A percentile compares a stretch with the other conserved stretches of the same genome.
Evolutionary conservation across 148 eudicot genomes (phyloP).

Genomic region (Polygonum aviculare): DNA sequence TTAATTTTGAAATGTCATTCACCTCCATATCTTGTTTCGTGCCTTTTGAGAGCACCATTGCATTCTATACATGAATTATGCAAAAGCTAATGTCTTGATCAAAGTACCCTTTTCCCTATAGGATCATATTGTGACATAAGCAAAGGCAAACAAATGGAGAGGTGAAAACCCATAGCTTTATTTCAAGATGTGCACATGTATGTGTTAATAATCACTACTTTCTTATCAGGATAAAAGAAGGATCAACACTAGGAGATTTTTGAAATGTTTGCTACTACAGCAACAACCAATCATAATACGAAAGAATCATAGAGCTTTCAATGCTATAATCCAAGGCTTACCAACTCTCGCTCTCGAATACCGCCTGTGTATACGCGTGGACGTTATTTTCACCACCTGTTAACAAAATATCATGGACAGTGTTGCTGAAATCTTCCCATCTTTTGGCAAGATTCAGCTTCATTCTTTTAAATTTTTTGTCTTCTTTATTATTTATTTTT

Average conservation of each 20-base stretch:
- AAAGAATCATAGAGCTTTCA: not conserved
- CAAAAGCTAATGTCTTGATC: not conserved
- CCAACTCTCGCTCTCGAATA: not conserved
- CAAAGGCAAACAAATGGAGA: constrained; percentile 2
- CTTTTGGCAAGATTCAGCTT: constrained; percentile 7
- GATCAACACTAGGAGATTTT: not conserved
- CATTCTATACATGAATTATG: not conserved
- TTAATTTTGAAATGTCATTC: not conserved
- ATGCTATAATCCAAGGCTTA: not conserved
- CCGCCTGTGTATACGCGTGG: not conserved
- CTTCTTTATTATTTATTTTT: not conserved
- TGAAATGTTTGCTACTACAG: not conserved
- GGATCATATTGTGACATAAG: constrained; percentile 5
- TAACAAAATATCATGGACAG: not conserved
- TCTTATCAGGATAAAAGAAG: constrained; percentile 3
- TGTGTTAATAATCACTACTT: constrained; percentile 1
- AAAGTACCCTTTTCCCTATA: not conserved
- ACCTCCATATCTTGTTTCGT: not conserved
- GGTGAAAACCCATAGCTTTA: constrained; percentile 1
- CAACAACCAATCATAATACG: not conserved
- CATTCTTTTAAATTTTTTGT: not conserved
- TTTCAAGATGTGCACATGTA: not conserved
- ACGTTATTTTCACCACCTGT: not conserved
- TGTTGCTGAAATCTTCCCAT: not conserved
- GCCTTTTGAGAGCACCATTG: not conserved